Base-by-base conservation (phyloP, 2,329 filamentous ascomycete genomes). In the Xylaria sp. region DNA sequence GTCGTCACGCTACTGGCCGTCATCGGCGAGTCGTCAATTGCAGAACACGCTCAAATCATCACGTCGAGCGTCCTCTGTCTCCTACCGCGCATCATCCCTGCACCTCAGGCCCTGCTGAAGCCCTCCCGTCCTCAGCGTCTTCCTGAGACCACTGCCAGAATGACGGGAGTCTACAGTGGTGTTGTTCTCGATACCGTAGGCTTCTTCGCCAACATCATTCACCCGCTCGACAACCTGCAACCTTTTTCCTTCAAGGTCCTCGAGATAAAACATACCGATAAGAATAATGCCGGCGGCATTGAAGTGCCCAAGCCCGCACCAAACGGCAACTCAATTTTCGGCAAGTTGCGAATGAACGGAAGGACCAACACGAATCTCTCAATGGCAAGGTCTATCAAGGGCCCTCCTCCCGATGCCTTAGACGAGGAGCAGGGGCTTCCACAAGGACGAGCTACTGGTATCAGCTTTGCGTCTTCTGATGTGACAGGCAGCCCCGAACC, bases 1-100 rank as follows among this genome's bases (percentile, higher is more conserved):
- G 87, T 89, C 54, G 87, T 90, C 66, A 88, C 87, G 42, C 84
- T 90, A 36, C 84, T 90, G 61, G 88, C 88, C 68, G 86, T 90
- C 73, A 87, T 90, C 65, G 88, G 88, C 75, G 88, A 90, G 78
- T 84, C 83, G 2, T 84, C 85, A 20, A 87, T 90, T 69, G 82
- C 84, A 51, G 85, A 86, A 68, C 87, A 89, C 74, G 80, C 85
- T 1, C 88, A 89, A 75, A 82, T 85, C 59, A 84, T 89, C 69
- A 89, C 87, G 2, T 84, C 87, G n/a, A 87, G 86, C 10, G 81
- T 83, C 69, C 81, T 87, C 40, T 88, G 86, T 71, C 82, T 87
- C 46, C 80, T 90, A 3, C 88, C 88, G 33, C 85, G 88, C 58
- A 83, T 90, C 60, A 83, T 90, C 33, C 88, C 88, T 9, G 88